Evolutionary conservation across 2,329 filamentous ascomycete species (phyloP), one percentile per base, ranked within the genome.

Genomic region (Paraphoma sp.): DNA sequence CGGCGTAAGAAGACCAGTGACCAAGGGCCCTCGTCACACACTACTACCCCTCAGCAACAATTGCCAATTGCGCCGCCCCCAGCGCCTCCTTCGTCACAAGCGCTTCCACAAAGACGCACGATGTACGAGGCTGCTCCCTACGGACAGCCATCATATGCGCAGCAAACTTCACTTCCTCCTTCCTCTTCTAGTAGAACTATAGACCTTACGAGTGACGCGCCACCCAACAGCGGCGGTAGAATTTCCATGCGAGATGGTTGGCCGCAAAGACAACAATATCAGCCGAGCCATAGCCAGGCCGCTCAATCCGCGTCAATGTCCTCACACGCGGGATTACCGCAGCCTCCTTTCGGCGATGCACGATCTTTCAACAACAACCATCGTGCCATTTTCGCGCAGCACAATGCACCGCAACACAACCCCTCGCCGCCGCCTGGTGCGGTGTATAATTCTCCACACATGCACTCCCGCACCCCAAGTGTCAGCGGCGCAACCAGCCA

Each of bases 401-500:
- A 76, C 48, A 76, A 74, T 42, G 56, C 56, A 12, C 59, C 63
- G 18, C 67, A 71, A 16, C 70, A 75, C 45, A 71, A 72, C 33
- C 70, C 74, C 11, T 73, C 73, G 12, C 73, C 74, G 8, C 74
- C 74, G 16, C 74, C 73, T 38, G 60, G 63, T 47, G 42, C 60
- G 47, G 59, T 60, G 1, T 76, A 70, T 54, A 65, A 74, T 44
- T 75, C 73, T 11, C 73, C 73, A 28, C 72, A 75, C 45, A 49
- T 69, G 51, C 73, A 73, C 53, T 76, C 72, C 10, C 69, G 72
- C 23, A 72, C 72, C 10, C 69, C 74, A 7, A 76, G 74, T 51
- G 51, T 75, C 33, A 75, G 68, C 45, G 70, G 70, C 6, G 61
- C 64, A n/a, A 54, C 68, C 16, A 60, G 54, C 9, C 67, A 69